Conservation (phyloP, 83 land plant genomes). For the Diphasiastrum complanatum region DNA sequence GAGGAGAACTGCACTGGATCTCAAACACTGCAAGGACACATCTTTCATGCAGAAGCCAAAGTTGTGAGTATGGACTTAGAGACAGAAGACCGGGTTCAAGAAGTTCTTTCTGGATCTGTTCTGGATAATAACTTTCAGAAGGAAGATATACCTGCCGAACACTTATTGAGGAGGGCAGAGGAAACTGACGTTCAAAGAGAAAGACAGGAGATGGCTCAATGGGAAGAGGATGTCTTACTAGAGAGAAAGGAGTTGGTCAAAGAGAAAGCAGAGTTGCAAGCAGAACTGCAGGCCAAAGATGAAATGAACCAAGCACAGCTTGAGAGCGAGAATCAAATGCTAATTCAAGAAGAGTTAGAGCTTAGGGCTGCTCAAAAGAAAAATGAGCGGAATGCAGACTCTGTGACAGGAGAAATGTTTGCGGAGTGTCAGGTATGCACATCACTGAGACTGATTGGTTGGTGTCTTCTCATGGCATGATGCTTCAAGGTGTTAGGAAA, state of each 20-base stretch:
- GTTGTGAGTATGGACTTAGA: too few species aligned
- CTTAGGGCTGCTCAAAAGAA: slow-evolving; percentile 64
- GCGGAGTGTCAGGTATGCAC: slow-evolving; percentile 84
- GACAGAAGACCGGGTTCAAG: too few species aligned
- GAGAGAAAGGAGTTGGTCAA: slow-evolving; percentile 29
- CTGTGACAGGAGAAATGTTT: slow-evolving; percentile 95
- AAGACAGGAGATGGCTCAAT: slow-evolving; percentile 24
- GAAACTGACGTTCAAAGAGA: slow-evolving; percentile 20
- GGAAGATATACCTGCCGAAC: too few species aligned
- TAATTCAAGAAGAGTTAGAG: slow-evolving; percentile 51
- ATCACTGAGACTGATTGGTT: background rate
- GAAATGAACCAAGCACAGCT: slow-evolving; percentile 30
- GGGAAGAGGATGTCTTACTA: slow-evolving; percentile 26
- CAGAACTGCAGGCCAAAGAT: slow-evolving; percentile 34
- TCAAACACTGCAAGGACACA: too few species aligned
- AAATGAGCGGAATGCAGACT: slow-evolving; percentile 86
- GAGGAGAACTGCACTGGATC: too few species aligned
- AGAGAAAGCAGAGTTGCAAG: slow-evolving; percentile 31
- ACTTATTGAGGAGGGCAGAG: slow-evolving; percentile 27
- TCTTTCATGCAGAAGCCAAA: too few species aligned
- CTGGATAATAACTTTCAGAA: too few species aligned
- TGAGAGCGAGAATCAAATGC: slow-evolving; percentile 48
- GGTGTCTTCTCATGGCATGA: background rate
- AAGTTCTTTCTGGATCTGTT: too few species aligned
- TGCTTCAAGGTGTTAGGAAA: background rate